These are phyloP conservation scores for Trichosporon sp. DNA, from an alignment of 1,284 basidiomycete genomes.

Conservation along the genomic window DNA sequence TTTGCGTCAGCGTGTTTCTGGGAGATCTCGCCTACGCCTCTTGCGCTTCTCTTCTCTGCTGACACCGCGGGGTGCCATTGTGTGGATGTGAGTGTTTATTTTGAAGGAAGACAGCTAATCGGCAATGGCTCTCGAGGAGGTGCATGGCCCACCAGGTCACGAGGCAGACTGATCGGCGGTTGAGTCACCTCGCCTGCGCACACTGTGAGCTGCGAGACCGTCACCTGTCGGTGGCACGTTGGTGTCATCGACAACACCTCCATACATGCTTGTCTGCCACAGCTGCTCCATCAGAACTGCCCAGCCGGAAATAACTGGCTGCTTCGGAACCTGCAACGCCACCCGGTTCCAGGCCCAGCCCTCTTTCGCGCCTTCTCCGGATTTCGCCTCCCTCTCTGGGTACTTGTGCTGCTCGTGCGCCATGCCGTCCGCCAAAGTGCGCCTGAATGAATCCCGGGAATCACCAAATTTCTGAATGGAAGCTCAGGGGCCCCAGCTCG, in stretches of 20 bases:
- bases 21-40: slow-evolving; percentile 43
- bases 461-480: not conserved
- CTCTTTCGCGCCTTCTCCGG: not conserved
- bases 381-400: not conserved
- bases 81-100: not conserved
- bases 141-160: not conserved
- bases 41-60: slow-evolving; percentile 55
- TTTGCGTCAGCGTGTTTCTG: slow-evolving; percentile 24
- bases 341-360: not conserved
- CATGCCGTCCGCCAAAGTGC: not conserved
- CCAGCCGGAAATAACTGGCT: too few species aligned
- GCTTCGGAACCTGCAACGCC: not conserved
- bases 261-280: not conserved
- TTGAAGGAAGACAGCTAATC: not conserved
- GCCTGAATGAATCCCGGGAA: not conserved
- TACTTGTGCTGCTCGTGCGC: not conserved
- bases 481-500: slow-evolving; percentile 1
- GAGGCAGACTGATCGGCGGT: not conserved
- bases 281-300: too few species aligned
- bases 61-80: slow-evolving; percentile 53
- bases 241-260: too few species aligned
- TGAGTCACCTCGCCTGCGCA: not conserved
- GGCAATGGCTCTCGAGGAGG: not conserved
- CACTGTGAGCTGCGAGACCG: not conserved
- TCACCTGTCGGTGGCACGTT: not conserved